Evolutionary conservation across 306 rosid genomes (phyloP).

Genomic region (Sesbania bispinosa): DNA sequence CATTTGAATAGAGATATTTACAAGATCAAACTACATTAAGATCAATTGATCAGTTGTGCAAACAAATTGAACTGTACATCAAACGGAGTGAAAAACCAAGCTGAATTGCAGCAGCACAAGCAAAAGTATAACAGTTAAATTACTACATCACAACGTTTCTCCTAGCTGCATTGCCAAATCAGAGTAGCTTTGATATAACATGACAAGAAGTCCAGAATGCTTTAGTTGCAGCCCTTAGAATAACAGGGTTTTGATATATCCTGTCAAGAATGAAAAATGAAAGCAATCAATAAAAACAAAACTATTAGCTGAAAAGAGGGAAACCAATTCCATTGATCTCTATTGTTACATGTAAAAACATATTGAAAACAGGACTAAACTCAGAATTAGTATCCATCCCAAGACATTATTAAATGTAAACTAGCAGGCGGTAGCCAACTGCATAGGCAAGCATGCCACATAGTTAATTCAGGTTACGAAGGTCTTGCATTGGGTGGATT

Average conservation of each 20-base stretch:
- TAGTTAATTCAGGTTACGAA: background rate
- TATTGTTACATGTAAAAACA: background rate
- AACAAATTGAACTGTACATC: slow-evolving; percentile 33
- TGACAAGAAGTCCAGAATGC: slow-evolving; percentile 93
- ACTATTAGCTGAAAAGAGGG: background rate
- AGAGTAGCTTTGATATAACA: slow-evolving; percentile 89
- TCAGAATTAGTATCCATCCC: background rate
- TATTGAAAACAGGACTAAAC: background rate
- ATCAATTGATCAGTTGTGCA: slow-evolving; percentile 24
- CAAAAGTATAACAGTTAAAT: slow-evolving; percentile 10
- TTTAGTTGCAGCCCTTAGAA: slow-evolving; percentile 65
- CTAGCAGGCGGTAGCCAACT: background rate
- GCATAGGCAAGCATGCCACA: background rate
- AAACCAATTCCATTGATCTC: background rate
- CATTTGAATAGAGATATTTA: slow-evolving; percentile 34
- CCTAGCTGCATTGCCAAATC: slow-evolving; percentile 36
- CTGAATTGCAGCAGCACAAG: slow-evolving; percentile 31
- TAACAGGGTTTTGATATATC: slow-evolving; percentile 95
- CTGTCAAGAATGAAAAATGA: slow-evolving; percentile 35
- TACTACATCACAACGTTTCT: slow-evolving; percentile 18
- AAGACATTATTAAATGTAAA: background rate
- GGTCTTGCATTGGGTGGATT: background rate
- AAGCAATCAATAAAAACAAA: background rate
- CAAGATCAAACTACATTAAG: slow-evolving; percentile 35
- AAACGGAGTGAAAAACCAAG: slow-evolving; percentile 18